A percentile compares a stretch with the other conserved stretches of the same genome.
These are phyloP conservation scores for Pseudofabraea citricarpa DNA, from an alignment of 2,329 filamentous ascomycete species.

Conservation along the genomic window DNA sequence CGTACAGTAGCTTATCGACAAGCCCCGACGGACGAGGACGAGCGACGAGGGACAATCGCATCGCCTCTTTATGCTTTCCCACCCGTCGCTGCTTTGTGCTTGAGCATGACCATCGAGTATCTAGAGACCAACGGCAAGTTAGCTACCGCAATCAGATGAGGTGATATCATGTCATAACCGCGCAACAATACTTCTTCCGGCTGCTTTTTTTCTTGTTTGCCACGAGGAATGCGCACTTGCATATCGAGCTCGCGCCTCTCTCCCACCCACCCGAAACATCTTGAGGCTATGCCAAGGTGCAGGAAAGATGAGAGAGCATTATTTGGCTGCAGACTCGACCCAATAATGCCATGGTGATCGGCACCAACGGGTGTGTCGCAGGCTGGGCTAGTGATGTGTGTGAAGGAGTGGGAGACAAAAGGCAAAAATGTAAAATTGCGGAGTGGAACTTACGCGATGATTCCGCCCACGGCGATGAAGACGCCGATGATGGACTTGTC, in stretches of 20 bases:
- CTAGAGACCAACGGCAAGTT: slow-evolving; percentile 22
- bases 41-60: too few species aligned
- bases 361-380: neutral
- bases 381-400: neutral
- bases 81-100: slow-evolving; percentile 32
- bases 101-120: slow-evolving; percentile 44
- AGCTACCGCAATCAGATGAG: slow-evolving; percentile 5
- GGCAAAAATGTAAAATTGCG: too few species aligned
- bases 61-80: too few species aligned
- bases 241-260: neutral
- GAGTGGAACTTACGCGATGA: slow-evolving; percentile 53
- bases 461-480: slow-evolving; percentile 50
- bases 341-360: too few species aligned
- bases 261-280: neutral
- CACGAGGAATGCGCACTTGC: neutral
- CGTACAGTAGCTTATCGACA: too few species aligned
- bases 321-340: too few species aligned
- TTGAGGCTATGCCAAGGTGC: neutral
- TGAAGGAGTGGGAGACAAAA: neutral
- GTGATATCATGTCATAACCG: neutral
- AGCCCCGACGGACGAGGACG: too few species aligned
- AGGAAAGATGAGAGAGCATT: neutral
- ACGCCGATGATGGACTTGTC: slow-evolving; percentile 52
- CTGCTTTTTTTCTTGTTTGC: too few species aligned
- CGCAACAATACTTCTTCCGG: too few species aligned